Evolutionary conservation across 352 stramenopile species (phyloP), one percentile per base, ranked within the genome.

Genomic region (Plasmopara viticola): DNA sequence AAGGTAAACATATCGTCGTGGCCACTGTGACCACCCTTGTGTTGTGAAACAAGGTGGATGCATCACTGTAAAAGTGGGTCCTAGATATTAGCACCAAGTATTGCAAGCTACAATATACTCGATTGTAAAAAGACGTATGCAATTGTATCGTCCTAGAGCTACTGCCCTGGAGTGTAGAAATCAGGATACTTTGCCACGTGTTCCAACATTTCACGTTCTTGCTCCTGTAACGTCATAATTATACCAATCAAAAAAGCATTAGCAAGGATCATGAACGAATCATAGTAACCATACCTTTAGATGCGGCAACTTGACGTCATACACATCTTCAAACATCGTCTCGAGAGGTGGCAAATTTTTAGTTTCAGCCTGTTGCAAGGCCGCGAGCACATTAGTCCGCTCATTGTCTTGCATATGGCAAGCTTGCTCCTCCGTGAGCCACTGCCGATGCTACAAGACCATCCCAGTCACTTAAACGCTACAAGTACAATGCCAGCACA

Each of bases 271-370:
- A 25, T 17, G 53, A 68, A 25, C 20, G 20, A 25, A 25, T 25
- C 20, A 25, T 25, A 25, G 20, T 25, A 3, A 25, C 3, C 66
- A 31, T 75, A 94, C 81, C 46, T 92, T 50, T 12, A 99, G 70
- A 60, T 98, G 86, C 8, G 64, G 75, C 28, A 94, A 91, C 62
- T 97, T 97, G 45, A 96, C 78, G 46, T 96, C 66, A 62, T 99
- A 99, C 4, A 99, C 96, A 66, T 99, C 97, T 31, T 96, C 82
- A 60, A 99, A 99, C 62, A 99, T 86, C 20, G 87, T 91, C 20
- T 88, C 64, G 1, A 98, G 46, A 20, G 75, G 29, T 15, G 96
- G 95, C 8, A 73, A 75, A 0, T 73, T 74, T 56, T 97, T 97
- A 9, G 74, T 77, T 70, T 99, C 97, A 2, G 94, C 95, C 15